phyloP scores from a whole-genome alignment of 352 stramenopile species.

The Stephanocyclus meneghinianus region DNA sequence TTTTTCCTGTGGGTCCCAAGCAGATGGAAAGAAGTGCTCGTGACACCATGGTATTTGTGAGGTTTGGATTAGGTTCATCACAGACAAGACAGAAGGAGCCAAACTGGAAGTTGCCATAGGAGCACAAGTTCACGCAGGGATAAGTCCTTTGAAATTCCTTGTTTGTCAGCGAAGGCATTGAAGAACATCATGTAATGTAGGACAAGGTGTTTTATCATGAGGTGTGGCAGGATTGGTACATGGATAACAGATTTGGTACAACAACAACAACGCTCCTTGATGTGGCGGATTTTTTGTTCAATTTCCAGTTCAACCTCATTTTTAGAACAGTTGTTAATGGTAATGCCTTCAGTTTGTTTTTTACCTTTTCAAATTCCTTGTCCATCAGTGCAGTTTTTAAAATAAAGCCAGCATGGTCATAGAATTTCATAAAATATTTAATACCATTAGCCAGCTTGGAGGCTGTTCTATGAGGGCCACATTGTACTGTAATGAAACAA shows the following conservation, averaged over 20 bases:
- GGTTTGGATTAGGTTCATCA: not conserved
- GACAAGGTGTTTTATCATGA: constrained; percentile 9
- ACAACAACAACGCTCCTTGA: constrained; percentile 8
- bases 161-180: constrained; percentile 22
- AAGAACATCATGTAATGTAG: constrained; percentile 18
- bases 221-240: not conserved
- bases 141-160: constrained; percentile 2
- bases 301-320: constrained; percentile 3
- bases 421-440: too few species aligned
- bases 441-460: not conserved
- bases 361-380: constrained; percentile 19
- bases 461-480: not conserved
- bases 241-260: not conserved
- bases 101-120: not conserved
- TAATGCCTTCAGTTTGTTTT: not conserved
- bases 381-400: not conserved
- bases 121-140: not conserved
- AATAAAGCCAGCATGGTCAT: constrained; percentile 37
- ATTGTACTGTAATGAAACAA: constrained; percentile 21
- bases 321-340: not conserved
- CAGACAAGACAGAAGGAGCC: not conserved
- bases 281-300: constrained; percentile 9
- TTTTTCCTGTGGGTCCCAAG: not conserved
- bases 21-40: not conserved
- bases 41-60: not conserved